These are phyloP conservation scores for Durio zibethinus DNA, from an alignment of 345 rosid genomes.

Conservation along the genomic window DNA sequence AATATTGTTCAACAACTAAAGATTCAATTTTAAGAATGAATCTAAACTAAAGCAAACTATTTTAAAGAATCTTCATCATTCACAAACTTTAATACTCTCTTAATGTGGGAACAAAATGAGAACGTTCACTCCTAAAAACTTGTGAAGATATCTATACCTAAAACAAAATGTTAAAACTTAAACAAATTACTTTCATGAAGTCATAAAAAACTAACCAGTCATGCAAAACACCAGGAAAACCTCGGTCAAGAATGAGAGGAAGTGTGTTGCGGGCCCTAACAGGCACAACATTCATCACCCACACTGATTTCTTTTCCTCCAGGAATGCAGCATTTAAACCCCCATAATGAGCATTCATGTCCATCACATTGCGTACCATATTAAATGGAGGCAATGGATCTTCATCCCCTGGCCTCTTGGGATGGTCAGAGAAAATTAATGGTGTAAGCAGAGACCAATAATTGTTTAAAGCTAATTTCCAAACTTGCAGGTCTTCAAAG, in stretches of 20 bases:
- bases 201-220: conserved; percentile 64
- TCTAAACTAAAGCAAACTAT: not conserved
- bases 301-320: conserved; percentile 69
- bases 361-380: conserved; percentile 98
- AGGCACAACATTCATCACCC: conserved; percentile 99
- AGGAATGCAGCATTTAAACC: conserved; percentile 71
- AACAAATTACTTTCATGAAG: not conserved
- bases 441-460: conserved; percentile 97
- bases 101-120: not conserved
- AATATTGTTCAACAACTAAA: not conserved
- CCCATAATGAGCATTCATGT: conserved; percentile 94
- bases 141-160: not conserved
- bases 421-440: conserved; percentile 95
- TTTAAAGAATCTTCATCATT: not conserved
- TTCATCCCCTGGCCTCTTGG: conserved; percentile 98
- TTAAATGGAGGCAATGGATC: conserved; percentile 94
- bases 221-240: conserved; percentile 87
- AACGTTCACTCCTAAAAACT: not conserved
- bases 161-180: not conserved
- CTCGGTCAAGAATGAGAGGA: conserved; percentile 84
- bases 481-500: conserved; percentile 60
- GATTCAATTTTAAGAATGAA: not conserved
- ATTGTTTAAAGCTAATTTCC: conserved; percentile 73
- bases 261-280: conserved; percentile 66
- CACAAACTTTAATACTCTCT: not conserved